phyloP scores from a whole-genome alignment of 208 protist genomes.

The Angomonas ambiguus region DNA sequence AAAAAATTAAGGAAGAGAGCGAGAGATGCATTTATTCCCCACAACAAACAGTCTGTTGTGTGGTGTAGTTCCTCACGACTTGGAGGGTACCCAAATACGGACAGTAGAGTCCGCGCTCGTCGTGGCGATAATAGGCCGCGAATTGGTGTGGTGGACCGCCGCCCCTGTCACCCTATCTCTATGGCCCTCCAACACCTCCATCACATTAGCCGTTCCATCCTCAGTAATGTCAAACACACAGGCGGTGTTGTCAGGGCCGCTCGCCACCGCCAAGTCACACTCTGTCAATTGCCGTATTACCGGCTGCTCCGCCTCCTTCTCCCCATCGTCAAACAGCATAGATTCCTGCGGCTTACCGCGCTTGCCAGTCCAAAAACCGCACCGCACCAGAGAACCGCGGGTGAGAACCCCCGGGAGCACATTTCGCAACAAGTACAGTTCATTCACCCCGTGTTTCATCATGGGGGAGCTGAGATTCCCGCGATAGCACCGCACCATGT shows the following conservation, averaged over 20 bases:
- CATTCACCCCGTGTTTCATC: slow-evolving; percentile 15
- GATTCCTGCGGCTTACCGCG: slow-evolving; percentile 57
- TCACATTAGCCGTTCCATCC: slow-evolving; percentile 34
- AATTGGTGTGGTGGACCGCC: slow-evolving; percentile 50
- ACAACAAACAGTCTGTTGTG: no score
- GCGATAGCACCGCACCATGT: slow-evolving; percentile 80
- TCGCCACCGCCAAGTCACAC: slow-evolving; percentile 74
- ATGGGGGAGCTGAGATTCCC: slow-evolving; percentile 33
- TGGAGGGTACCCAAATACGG: slow-evolving; percentile 74
- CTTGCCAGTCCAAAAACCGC: slow-evolving; percentile 76
- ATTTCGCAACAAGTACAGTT: slow-evolving; percentile 69
- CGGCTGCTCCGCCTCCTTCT: slow-evolving; percentile 63
- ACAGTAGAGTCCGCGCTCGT: slow-evolving; percentile 82
- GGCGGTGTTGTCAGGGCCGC: slow-evolving; percentile 70
- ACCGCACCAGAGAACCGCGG: slow-evolving; percentile 50
- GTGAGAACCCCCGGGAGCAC: slow-evolving; percentile 54
- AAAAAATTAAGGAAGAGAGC: slow-evolving; percentile 17
- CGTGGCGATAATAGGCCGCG: slow-evolving; percentile 76
- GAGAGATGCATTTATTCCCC: no score
- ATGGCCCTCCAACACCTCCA: slow-evolving; percentile 80
- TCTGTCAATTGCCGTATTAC: slow-evolving; percentile 57
- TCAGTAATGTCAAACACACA: slow-evolving; percentile 82
- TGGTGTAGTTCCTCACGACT: slow-evolving; percentile 39
- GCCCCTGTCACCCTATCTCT: slow-evolving; percentile 79
- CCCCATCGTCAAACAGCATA: slow-evolving; percentile 77